A percentile compares a stretch with the other conserved stretches of the same genome.
These are phyloP conservation scores for Cryphonectria naterciae DNA, from an alignment of 2,329 filamentous ascomycete genomes.

Conservation along the genomic window DNA sequence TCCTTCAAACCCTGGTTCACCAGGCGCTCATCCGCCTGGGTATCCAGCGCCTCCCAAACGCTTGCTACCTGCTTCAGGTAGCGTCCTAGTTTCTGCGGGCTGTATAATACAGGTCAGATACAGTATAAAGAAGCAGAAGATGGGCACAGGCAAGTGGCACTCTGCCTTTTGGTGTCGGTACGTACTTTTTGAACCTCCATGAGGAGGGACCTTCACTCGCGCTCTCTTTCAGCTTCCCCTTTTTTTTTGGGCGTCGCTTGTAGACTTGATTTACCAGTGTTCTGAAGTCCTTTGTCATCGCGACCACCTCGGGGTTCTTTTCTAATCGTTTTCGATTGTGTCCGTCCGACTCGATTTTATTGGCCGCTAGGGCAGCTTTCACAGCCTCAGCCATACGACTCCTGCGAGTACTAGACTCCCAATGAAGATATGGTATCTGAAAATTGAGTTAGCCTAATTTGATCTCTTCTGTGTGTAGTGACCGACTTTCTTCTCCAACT, in stretches of 20 bases:
- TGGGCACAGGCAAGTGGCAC: neutral
- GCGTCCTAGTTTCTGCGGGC: neutral
- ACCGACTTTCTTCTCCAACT: neutral
- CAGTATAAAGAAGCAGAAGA: neutral
- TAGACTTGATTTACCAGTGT: neutral
- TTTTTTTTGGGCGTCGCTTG: neutral
- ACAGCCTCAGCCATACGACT: conserved; percentile 2
- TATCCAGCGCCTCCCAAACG: conserved; percentile 22
- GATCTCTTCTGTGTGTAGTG: neutral
- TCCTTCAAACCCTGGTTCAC: neutral
- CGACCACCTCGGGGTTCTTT: neutral
- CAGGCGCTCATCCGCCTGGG: conserved; percentile 8
- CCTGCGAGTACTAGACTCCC: conserved; percentile 13
- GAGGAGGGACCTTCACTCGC: neutral
- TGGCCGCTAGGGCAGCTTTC: neutral
- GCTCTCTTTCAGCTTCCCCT: neutral
- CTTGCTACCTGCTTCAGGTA: conserved; percentile 13
- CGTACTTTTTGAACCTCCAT: neutral
- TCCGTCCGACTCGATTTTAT: neutral
- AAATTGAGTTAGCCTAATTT: too few species aligned
- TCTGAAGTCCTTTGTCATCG: neutral
- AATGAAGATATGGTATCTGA: conserved; percentile 23
- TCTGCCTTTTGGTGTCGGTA: neutral
- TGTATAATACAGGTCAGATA: neutral
- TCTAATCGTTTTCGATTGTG: neutral